Base-by-base conservation (phyloP, 2,329 filamentous ascomycete genomes). In the Sporothrix curviconia region DNA sequence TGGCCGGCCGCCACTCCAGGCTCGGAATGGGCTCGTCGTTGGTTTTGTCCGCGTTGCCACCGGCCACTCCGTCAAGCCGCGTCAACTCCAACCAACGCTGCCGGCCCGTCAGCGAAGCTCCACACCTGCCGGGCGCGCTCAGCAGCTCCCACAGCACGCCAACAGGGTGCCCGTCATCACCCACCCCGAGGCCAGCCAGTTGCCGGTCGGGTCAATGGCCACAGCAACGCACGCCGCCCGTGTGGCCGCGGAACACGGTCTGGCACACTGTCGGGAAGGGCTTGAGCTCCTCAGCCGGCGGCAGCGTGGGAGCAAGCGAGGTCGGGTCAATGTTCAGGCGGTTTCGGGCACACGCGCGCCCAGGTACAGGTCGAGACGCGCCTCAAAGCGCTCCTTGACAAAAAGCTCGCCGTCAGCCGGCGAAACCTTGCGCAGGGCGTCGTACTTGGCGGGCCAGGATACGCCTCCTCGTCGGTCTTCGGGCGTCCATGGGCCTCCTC, bases 241-340 rank as follows among this genome's bases (percentile, higher is more conserved):
- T 84, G 67, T 99, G 94, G 11, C 92, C 92, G 61, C 84, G 79
- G 77, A 94, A 97, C 12, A 95, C 81, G 6, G 90, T 90, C 44
- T 92, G 88, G 65, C 89, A 92, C 8, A 90, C 84, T 0, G 92
- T 96, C 14, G 94, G 94, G 78, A 97, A 99, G 2, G 94, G 94
- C 67, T 90, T 90, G 58, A 99, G 79, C 67, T 99, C 92, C 66
- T 96, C 90, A 0, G 94, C 92, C 59, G 88, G 89, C 7, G 95
- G 94, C 7, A 99, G 79, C 70, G 96, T 96, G 12, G 94, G 92
- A 36, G 99, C 80, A 52, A 99, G 78, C 37, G 90, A 95, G 71
- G 89, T 88, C 3, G 94, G 94, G 66, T 99, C 94, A 67, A 99
- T 97, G 73, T 97, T 96, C 67, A 99, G 83, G 71, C 92, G 89